Evolutionary conservation across 2,329 filamentous ascomycete genomes (phyloP).

Genomic region (Xylaria sp.): DNA sequence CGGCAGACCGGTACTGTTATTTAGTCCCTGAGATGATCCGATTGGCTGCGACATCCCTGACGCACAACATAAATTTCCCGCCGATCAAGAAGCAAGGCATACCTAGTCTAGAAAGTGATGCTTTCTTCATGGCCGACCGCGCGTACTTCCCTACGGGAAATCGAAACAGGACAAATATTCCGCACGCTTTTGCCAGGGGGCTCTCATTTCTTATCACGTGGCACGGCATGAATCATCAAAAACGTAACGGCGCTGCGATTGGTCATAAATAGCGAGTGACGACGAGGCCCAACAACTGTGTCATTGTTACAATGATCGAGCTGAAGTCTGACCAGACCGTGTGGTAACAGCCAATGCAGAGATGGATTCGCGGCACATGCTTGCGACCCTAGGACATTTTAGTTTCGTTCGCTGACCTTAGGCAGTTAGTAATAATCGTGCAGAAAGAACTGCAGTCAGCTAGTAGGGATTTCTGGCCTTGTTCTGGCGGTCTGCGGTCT

Average conservation of each 20-base stretch:
- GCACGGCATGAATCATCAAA: conserved; percentile 10
- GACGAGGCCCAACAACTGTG: background rate
- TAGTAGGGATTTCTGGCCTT: conserved; percentile 3
- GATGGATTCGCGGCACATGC: conserved; percentile 12
- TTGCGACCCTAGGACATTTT: conserved; percentile 1
- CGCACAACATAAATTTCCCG: conserved; percentile 14
- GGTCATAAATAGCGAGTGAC: background rate
- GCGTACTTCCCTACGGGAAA: background rate
- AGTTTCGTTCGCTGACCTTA: conserved; percentile 15
- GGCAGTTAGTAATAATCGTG: conserved; percentile 8
- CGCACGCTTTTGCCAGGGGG: background rate
- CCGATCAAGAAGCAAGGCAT: conserved; percentile 10
- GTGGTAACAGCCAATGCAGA: background rate
- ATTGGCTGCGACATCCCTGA: conserved; percentile 23
- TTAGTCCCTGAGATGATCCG: conserved; percentile 11
- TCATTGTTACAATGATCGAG: background rate
- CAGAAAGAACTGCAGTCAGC: conserved; percentile 7
- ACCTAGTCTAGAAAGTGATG: background rate
- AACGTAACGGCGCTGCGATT: background rate
- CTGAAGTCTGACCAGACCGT: background rate
- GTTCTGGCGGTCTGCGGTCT: conserved; percentile 7
- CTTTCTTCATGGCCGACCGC: background rate
- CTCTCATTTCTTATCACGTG: background rate
- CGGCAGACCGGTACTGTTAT: conserved; percentile 16
- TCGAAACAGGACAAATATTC: conserved; percentile 4